A percentile compares a stretch with the other conserved stretches of the same genome.
Evolutionary conservation across 106 monocot species (phyloP).

Genomic region (Dioscorea dumetorum): DNA sequence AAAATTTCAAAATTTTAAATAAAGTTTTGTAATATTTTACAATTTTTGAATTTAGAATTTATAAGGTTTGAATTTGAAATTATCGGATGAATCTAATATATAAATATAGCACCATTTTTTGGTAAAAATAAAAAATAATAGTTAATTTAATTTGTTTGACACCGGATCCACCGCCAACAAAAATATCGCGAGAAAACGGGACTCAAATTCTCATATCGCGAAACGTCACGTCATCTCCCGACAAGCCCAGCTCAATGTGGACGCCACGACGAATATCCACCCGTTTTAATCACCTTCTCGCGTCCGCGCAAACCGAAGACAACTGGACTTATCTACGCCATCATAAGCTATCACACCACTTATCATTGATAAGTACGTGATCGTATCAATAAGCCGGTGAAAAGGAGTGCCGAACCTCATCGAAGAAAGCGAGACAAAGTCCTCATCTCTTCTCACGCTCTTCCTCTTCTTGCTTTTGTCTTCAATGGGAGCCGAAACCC

Average conservation of each 20-base stretch:
- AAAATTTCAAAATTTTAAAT: too few relatives aligned
- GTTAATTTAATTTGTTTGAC: background rate
- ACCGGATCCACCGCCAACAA: background rate
- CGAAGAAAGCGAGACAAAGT: slow-evolving; percentile 16
- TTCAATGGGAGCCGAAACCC: background rate
- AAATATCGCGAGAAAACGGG: background rate
- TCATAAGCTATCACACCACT: background rate
- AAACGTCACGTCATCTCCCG: slow-evolving; percentile 7
- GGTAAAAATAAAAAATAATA: background rate
- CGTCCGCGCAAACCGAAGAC: background rate
- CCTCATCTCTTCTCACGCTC: background rate
- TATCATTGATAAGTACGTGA: background rate
- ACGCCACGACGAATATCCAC: slow-evolving; percentile 9
- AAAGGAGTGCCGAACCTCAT: slow-evolving; percentile 9
- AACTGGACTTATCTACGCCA: too few relatives aligned
- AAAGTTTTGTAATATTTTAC: too few relatives aligned
- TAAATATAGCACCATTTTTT: too few relatives aligned
- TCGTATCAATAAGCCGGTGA: slow-evolving; percentile 11
- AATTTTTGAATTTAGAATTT: too few relatives aligned
- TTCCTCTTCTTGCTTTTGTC: background rate
- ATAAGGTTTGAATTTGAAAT: too few relatives aligned
- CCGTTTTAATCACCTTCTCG: slow-evolving; percentile 8
- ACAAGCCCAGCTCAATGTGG: background rate
- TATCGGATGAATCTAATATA: too few relatives aligned
- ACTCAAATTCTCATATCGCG: background rate